A percentile compares a stretch with the other conserved stretches of the same genome.
These are phyloP conservation scores for Skeletonema grethae DNA, from an alignment of 108 stramenopile species.

Conservation along the genomic window DNA sequence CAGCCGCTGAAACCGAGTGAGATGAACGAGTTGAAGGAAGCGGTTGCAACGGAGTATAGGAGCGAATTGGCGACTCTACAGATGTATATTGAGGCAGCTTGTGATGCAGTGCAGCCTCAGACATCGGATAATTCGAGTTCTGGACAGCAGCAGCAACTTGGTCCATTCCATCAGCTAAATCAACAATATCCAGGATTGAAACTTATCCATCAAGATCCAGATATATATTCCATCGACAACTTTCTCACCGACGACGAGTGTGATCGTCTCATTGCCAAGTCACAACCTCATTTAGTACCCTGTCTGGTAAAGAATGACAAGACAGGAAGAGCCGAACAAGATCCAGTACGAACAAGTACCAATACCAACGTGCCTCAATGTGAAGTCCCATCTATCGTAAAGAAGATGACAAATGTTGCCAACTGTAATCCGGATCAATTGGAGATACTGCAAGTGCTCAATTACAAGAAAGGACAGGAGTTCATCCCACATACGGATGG, in stretches of 20 bases:
- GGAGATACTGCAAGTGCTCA: conserved; percentile 58
- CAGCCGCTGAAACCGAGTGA: conserved; percentile 7
- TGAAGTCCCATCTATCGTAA: conserved; percentile 54
- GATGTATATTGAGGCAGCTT: conserved; percentile 48
- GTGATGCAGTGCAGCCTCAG: not conserved
- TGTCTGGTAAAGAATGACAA: conserved; percentile 41
- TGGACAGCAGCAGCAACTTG: conserved; percentile 8
- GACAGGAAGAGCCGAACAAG: conserved; percentile 46
- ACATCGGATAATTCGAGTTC: not conserved
- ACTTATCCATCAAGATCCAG: conserved; percentile 39
- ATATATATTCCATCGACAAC: conserved; percentile 44
- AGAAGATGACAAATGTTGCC: conserved; percentile 33
- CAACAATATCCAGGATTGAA: conserved; percentile 41
- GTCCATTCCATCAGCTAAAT: conserved; percentile 29
- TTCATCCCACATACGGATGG: conserved; percentile 63
- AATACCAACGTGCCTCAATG: conserved; percentile 48
- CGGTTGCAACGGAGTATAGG: conserved; percentile 10
- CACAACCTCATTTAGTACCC: conserved; percentile 29
- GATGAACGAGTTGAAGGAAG: conserved; percentile 19
- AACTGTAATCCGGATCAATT: conserved; percentile 37
- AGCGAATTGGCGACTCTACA: conserved; percentile 37
- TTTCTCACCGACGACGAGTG: conserved; percentile 54
- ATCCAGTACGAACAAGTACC: conserved; percentile 51
- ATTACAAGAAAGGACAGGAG: conserved; percentile 54
- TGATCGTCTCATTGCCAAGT: conserved; percentile 49